These are phyloP conservation scores for Hemisphaericaspora xylofermentans DNA, from an alignment of 1,139 yeast species.

Conservation along the genomic window DNA sequence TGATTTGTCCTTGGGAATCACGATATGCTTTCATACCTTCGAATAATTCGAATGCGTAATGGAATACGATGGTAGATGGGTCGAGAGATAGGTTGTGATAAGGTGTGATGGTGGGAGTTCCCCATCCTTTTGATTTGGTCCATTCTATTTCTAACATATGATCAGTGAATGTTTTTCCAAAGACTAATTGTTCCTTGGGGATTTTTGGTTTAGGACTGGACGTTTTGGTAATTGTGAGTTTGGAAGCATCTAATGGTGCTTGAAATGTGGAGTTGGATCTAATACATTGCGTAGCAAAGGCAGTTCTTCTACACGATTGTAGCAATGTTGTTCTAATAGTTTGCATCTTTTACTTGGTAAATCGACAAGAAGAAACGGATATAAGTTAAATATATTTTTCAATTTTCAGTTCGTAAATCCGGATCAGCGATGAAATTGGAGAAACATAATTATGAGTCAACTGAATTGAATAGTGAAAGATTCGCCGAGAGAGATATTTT, in stretches of 20 bases:
- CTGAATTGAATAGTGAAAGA: too few relatives aligned
- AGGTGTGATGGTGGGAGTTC: conserved; percentile 77
- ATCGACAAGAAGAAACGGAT: not conserved
- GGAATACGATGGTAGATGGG: conserved; percentile 88
- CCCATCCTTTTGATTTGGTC: conserved; percentile 81
- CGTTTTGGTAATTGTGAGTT: conserved; percentile 57
- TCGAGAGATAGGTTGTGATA: conserved; percentile 74
- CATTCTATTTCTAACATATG: conserved; percentile 91
- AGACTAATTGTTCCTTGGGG: conserved; percentile 74
- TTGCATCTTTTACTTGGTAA: not conserved
- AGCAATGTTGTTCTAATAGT: not conserved
- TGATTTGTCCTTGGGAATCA: conserved; percentile 61
- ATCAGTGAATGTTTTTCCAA: conserved; percentile 85
- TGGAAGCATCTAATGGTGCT: conserved; percentile 59
- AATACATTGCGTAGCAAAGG: not conserved
- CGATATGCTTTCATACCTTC: conserved; percentile 97
- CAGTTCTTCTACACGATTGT: not conserved
- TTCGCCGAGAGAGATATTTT: too few relatives aligned
- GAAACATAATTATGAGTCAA: too few relatives aligned
- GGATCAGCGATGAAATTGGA: too few relatives aligned
- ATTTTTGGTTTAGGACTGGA: conserved; percentile 63
- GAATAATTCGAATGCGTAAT: conserved; percentile 91
- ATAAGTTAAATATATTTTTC: too few relatives aligned
- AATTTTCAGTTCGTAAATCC: too few relatives aligned
- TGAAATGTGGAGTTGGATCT: conserved; percentile 4